phyloP scores from a whole-genome alignment of 768 basidiomycete species.

The Dentipellis fragilis region DNA sequence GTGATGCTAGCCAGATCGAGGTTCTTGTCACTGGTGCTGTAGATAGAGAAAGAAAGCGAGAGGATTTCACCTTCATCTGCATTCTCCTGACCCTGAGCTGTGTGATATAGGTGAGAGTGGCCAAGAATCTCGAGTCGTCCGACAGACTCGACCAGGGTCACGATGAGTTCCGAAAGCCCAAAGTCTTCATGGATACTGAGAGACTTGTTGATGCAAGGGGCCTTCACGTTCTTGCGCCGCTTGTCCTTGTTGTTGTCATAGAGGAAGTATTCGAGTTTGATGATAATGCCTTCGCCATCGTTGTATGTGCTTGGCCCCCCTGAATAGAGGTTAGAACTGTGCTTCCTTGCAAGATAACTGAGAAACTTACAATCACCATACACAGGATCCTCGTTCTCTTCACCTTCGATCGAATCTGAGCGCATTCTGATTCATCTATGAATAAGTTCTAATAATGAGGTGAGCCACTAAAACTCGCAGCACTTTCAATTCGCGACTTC shows the following conservation, averaged over 20 bases:
- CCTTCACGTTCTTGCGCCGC: neutral
- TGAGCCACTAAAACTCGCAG: neutral
- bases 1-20: neutral
- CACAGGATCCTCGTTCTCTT: neutral
- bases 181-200: neutral
- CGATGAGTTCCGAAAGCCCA: neutral
- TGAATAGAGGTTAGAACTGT: neutral
- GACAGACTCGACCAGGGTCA: neutral
- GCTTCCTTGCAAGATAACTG: neutral
- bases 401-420: neutral
- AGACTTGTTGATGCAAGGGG: neutral
- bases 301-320: neutral
- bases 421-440: neutral
- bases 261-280: neutral
- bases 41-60: neutral
- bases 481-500: neutral
- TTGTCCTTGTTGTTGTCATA: neutral
- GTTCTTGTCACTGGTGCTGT: neutral
- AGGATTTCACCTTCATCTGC: neutral
- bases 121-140: neutral
- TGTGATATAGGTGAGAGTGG: neutral
- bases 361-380: neutral
- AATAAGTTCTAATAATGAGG: neutral
- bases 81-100: neutral
- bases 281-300: neutral